These are phyloP conservation scores for Neoboletus subvelutipes DNA, from an alignment of 768 basidiomycete genomes.

Conservation along the genomic window DNA sequence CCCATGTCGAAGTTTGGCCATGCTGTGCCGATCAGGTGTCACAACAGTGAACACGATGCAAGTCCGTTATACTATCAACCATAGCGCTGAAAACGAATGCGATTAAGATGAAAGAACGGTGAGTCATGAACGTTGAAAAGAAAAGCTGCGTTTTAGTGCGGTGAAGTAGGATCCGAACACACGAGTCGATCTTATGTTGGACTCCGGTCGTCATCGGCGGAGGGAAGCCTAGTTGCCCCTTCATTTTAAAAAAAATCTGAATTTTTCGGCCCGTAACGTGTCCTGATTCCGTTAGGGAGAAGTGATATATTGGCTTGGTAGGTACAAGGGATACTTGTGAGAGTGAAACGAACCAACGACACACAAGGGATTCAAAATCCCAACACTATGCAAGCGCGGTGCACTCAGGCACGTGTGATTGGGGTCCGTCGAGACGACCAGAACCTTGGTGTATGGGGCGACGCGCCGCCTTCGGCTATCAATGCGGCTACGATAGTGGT, in stretches of 20 bases:
- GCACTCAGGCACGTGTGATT: constrained; percentile 12
- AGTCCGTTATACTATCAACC: neutral
- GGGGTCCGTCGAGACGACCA: constrained; percentile 9
- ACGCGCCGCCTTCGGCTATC: neutral
- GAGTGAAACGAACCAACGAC: constrained; percentile 13
- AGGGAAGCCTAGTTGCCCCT: neutral
- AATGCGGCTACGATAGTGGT: neutral
- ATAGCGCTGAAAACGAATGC: neutral
- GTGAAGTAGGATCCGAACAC: constrained; percentile 1
- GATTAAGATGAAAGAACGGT: neutral
- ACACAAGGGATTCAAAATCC: neutral
- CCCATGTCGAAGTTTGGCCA: constrained; percentile 6
- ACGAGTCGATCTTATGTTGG: constrained; percentile 3
- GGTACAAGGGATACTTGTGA: neutral
- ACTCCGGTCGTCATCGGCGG: constrained; percentile 12
- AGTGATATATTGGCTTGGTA: neutral
- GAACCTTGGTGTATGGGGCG: neutral
- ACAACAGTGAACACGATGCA: constrained; percentile 2
- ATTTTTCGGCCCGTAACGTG: neutral
- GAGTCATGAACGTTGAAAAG: constrained; percentile 4
- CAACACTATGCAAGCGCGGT: neutral
- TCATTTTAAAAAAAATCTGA: constrained; percentile 11
- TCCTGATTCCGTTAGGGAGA: constrained; percentile 5
- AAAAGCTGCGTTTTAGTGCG: neutral
- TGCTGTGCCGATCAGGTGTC: constrained; percentile 12